Base-by-base conservation (phyloP, 257 asterid genomes). In the Mentha longifolia region DNA sequence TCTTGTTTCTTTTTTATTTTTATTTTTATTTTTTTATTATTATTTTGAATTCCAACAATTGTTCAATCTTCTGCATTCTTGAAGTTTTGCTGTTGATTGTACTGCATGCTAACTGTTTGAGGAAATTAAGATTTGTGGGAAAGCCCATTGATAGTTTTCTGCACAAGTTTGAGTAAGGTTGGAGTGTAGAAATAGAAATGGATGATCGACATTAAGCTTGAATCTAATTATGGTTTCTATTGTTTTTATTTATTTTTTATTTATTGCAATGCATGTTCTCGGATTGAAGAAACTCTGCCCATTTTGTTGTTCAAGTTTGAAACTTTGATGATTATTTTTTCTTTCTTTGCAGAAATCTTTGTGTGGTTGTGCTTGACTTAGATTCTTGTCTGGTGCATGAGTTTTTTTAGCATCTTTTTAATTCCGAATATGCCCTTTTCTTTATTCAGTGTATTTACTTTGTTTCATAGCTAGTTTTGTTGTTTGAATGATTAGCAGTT, bases 51-150 rank as follows among this genome's bases (percentile, higher is more conserved):
- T 47, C 54, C 5, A 47, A 4, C 12, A 13, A 13, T 43, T 47
- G 17, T 63, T 76, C 47, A 12, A 12, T 58, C 13, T 16, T 60
- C 20, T 61, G 11, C n/a, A 65, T 63, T 61, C 50, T 70, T 10
- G n/a, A 37, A 47, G 45, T 65, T 65, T 70, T 10, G 15, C 13
- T 41, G 45, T 14, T 10, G 50, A 42, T 70, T 60, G 7, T 46
- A 66, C 54, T 79, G 78, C 78, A 78, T 78, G 76, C 33, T 70
- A 52, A 22, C 25, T 13, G 49, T 19, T 17, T 66, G 14, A 25
- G 42, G 54, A 64, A 39, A 68, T 50, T 69, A 35, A 6, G 61
- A 10, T 63, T 6, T 30, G 22, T 51, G 43, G 35, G 54, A 49
- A 45, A 52, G n/a, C 43, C 35, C 51, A 39, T 61, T 67, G 68